Base-by-base conservation (phyloP, 306 rosid genomes). In the Crotalaria pallida region DNA sequence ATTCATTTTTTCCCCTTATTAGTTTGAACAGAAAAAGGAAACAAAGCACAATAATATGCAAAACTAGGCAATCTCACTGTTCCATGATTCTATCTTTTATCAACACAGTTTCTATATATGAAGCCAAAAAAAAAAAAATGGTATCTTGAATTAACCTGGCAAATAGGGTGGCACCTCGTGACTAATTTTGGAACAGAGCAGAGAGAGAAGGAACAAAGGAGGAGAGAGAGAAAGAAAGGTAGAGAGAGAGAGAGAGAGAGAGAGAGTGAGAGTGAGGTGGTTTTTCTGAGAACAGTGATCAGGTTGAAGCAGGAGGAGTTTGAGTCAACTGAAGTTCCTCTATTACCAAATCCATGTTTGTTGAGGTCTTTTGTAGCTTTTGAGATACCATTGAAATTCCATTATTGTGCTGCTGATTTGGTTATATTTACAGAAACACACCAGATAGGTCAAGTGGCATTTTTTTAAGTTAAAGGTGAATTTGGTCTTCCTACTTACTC, bases 291-390 rank as follows among this genome's bases (percentile, higher is more conserved):
- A 80, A 50, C 1, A 50, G 77, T 78, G 70, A 79, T 18, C 78
- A 69, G 72, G 79, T 74, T 81, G 89, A 80, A 74, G 82, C 74
- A 77, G 87, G 81, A 59, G 55, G 71, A 84, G 90, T 43, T 52
- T 59, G 82, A 86, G 87, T 88, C 89, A 85, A 82, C 86, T 76
- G 63, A 79, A 78, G 79, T 81, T 81, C 88, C 72, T 67, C 76
- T 41, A 62, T 52, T 55, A 43, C 56, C 69, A 43, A 18, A 36
- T 57, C 84, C 88, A 83, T 73, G 88, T 87, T 82, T 73, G 88
- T 87, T 82, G 69, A 70, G 83, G 88, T 76, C 62, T 79, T 82
- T 80, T 82, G 88, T 80, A 84, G 85, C 81, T 86, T 84, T 86
- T 77, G 62, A 76, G 81, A 80, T 76, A 22, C 29, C 2, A 8